Conservation (phyloP, 495 filamentous ascomycete genomes). For the Lasiosphaeris hirsuta region DNA sequence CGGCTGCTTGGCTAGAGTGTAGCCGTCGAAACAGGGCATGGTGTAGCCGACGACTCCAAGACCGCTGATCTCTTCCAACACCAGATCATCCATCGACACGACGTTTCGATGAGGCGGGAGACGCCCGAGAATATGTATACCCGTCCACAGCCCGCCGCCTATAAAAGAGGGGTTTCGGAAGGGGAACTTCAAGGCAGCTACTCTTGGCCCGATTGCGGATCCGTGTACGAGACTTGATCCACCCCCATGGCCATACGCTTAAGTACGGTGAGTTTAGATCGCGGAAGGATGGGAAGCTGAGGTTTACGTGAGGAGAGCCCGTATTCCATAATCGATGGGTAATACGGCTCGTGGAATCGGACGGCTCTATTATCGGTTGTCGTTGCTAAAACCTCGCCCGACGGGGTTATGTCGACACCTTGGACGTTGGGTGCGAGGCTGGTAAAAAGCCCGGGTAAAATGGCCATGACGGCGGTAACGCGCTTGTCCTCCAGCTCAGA, state of each 20-base stretch:
- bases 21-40: not conserved
- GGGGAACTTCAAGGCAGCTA: not conserved
- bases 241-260: not conserved
- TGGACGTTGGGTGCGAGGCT: not conserved
- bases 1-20: not conserved
- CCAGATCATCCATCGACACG: not conserved
- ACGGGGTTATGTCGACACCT: not conserved
- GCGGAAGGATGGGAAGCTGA: not conserved
- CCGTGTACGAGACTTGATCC: not conserved
- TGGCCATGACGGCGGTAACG: not conserved
- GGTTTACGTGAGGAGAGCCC: not conserved
- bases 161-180: not conserved
- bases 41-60: slow-evolving; percentile 7
- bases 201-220: not conserved
- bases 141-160: not conserved
- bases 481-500: slow-evolving; percentile 1
- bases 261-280: slow-evolving; percentile 6
- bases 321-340: slow-evolving; percentile 1
- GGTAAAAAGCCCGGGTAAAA: not conserved
- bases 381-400: not conserved
- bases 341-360: not conserved
- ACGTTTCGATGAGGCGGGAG: slow-evolving; percentile 4
- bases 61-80: slow-evolving; percentile 5
- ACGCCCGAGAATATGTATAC: not conserved
- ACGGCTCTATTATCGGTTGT: slow-evolving; percentile 1